Base-by-base conservation (phyloP, 1,284 basidiomycete genomes). In the Takashimella tepidaria region DNA sequence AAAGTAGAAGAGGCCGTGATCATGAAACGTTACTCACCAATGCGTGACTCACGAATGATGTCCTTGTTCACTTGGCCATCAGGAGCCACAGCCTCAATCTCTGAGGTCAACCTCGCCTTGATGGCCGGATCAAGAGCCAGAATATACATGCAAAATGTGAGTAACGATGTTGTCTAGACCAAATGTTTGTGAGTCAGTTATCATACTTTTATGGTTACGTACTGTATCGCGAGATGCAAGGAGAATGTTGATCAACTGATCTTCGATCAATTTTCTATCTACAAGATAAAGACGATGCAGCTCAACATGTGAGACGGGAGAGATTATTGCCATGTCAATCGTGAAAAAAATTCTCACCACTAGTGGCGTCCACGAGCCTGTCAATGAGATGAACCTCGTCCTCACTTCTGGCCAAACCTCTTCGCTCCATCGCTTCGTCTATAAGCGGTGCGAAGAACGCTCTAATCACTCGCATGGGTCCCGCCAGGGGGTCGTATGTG, bases 151-250 rank as follows among this genome's bases (percentile, higher is more conserved):
- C 58, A 64, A 24, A 64, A 68, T 3, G 70, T 69, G 41, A 70
- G 51, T 8, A 65, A 57, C 4, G 66, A 61, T 0, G 67, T 50
- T 4, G 68, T 66, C 69, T 72, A 50, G 8, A 8, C 12, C 5
- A 4, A 41, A n/a, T 13, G 31, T 16, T 19, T 11, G 22, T 55
- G 37, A 47, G 41, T 44, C 1, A 37, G 25, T 20, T 19, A 16
- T n/a, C 19, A 20, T 23, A 40, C 12, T 24, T 26, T 8, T 37
- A 8, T 37, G 4, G n/a, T 20, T 8, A 55, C 69, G 53, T 45
- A 70, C 72, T 4, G 73, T 74, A 50, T 76, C 73, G 24, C 71
- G 54, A 11, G 70, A 62, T 3, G 74, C 72, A 4, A 74, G 53
- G 1, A 76, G 57, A 22, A 72, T 63, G 41, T 76, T 74, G 50